Base-by-base conservation (phyloP, 1,284 basidiomycete species). In the Tilletia setariae region DNA sequence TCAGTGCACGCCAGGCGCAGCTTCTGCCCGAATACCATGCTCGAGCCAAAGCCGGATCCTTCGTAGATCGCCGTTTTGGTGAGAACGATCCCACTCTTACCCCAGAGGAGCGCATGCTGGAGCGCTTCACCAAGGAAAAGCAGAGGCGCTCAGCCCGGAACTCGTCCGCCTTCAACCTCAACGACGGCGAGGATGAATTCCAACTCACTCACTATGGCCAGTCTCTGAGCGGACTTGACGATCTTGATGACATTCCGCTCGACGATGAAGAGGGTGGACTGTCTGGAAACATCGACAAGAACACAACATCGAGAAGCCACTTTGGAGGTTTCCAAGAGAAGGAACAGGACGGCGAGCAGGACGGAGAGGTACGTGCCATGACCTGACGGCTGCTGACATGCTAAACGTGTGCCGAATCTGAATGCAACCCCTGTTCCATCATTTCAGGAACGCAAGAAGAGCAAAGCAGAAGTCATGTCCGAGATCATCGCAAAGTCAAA, bases 401-500 rank as follows among this genome's bases (percentile, higher is more conserved):
- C 35, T 40, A 4, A 40, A 6, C 35, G 35, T 6, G 11, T 40
- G 35, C 35, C 11, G 35, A 40, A 4, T 4, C 11, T 11, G 6
- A 40, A 6, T 6, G 4, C 35, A 40, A 40, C 11, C 6, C 35
- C 35, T 15, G 2, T 28, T 53, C 21, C 0, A 25, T 25, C 51
- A 23, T 7, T 21, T 9, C 47, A 46, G 64, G 32, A 47, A 49
- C 46, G 64, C 40, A 65, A 51, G 44, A 67, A 35, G 69, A 72
- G 90, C 19, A 98, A 97, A 84, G 90, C 91, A 2, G 94, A 99
- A 81, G 92, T 98, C 71, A 98, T 98, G 96, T 89, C 91, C 0
- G 96, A 99, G 83, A 90, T 99, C 64, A 94, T 99, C 64, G 91
- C 93, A 15, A 98, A 98, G 84, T 95, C 93, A 84, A 99, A 99